phyloP scores from a whole-genome alignment of 495 filamentous ascomycete genomes.

The Aspergillus sparsus region DNA sequence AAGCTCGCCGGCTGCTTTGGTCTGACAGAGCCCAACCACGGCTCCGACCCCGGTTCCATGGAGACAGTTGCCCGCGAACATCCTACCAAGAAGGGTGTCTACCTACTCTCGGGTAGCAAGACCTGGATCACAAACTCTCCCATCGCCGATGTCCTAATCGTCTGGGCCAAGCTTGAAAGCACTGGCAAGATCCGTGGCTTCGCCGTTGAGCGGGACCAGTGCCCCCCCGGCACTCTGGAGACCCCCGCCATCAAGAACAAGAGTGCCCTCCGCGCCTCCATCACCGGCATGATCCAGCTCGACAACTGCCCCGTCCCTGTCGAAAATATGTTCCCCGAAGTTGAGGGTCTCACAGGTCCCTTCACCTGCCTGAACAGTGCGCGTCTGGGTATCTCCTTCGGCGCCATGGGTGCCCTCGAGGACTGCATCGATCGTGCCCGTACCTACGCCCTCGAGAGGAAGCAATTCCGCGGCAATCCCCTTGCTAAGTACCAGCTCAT shows the following conservation, averaged over 20 bases:
- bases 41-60: conserved; percentile 95
- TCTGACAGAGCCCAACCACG: conserved; percentile 95
- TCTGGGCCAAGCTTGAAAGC: conserved; percentile 90
- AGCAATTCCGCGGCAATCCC: conserved; percentile 95
- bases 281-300: conserved; percentile 97
- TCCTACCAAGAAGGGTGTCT: conserved; percentile 83
- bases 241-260: conserved; percentile 95
- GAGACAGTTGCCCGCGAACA: conserved; percentile 85
- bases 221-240: conserved; percentile 83
- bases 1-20: conserved; percentile 90
- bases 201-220: conserved; percentile 76
- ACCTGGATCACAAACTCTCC: conserved; percentile 99
- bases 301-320: conserved; percentile 84
- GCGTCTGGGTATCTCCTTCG: conserved; percentile 89
- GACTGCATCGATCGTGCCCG: conserved; percentile 81
- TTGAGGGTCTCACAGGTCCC: conserved; percentile 85
- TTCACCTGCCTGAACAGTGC: conserved; percentile 95
- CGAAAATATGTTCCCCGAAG: conserved; percentile 91
- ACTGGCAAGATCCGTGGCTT: conserved; percentile 97
- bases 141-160: conserved; percentile 84
- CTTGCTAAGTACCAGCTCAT: conserved; percentile 97
- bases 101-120: conserved; percentile 80
- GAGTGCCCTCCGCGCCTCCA: conserved; percentile 85
- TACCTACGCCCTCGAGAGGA: conserved; percentile 84
- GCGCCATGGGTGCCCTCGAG: conserved; percentile 89